Evolutionary conservation across 2,329 filamentous ascomycete genomes (phyloP), one percentile per base, ranked within the genome.

Genomic region (Beauveria australis): DNA sequence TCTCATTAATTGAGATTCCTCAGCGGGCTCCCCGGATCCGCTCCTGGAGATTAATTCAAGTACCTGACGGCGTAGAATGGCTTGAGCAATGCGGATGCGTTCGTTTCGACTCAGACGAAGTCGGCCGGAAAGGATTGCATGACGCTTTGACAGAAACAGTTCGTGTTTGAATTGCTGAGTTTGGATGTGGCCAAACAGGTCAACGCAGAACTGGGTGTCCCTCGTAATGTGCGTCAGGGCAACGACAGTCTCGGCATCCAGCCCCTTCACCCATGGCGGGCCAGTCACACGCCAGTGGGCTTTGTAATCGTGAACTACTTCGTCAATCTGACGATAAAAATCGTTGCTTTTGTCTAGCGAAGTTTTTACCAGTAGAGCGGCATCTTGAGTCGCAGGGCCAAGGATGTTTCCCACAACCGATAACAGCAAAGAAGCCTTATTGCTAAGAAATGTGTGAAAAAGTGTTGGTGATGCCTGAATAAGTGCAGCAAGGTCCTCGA

Each of bases 11-110:
- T 0, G 30, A 33, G 3, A 12, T 22, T 22, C 9, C 10, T 30
- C 9, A 30, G 2, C 1, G 9, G 2, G 2, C 9, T 3, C 3
- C 9, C 9, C 9, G 2, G 2, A 10, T 4, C 28, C 3, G 9
- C 9, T 1, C 30, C 9, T 4, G 12, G 5, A 28, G 24, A 14
- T 18, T 48, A 3, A 28, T 48, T 1, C 24, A 30, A 33, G 3
- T 1, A 33, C 10, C 30, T 33, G 30, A 12, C 30, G 10, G 30
- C 30, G 30, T 12, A 33, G 30, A 33, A 33, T 33, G 14, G 52
- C 52, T 43, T 43, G 52, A 12, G 52, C 37, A 10, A 53, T n/a
- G 6, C 52, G 37, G 8, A 14, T 19, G 16, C 18, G 22, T 33
- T 54, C 53, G n/a, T 6, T n/a, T 3, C 24, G 53, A 10, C 40